Evolutionary conservation across 805 yeast genomes (phyloP).

Genomic region (Saccharomycopsis fodiens): DNA sequence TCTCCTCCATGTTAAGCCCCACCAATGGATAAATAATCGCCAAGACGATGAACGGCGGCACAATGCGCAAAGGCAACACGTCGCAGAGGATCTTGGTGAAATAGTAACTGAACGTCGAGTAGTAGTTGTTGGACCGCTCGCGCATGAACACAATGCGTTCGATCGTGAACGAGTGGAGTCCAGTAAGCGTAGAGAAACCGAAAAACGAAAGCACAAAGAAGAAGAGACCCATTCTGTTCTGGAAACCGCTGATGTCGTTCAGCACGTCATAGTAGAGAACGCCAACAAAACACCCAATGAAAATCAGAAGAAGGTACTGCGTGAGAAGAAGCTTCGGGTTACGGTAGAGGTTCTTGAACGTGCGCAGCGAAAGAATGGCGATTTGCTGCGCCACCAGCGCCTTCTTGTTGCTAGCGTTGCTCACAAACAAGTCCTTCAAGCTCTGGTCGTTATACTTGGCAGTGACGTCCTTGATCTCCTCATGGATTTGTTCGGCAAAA

Average conservation of each 20-base stretch:
- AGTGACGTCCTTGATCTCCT: slow-evolving; percentile 12
- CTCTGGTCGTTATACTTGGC: slow-evolving; percentile 15
- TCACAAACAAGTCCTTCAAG: slow-evolving; percentile 15
- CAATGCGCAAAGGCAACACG: slow-evolving; percentile 79
- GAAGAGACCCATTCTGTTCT: slow-evolving; percentile 87
- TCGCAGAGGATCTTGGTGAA: slow-evolving; percentile 83
- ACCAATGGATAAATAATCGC: slow-evolving; percentile 84
- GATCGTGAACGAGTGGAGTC: slow-evolving; percentile 78
- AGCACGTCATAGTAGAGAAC: slow-evolving; percentile 72
- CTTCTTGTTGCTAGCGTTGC: slow-evolving; percentile 25
- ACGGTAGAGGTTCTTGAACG: slow-evolving; percentile 87
- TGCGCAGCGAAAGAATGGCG: slow-evolving; percentile 69
- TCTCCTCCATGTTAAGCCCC: slow-evolving; percentile 73
- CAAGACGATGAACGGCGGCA: slow-evolving; percentile 83
- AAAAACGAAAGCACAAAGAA: slow-evolving; percentile 86
- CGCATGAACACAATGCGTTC: slow-evolving; percentile 87
- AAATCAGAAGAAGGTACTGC: slow-evolving; percentile 69
- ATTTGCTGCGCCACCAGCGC: slow-evolving; percentile 64
- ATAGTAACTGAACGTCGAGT: slow-evolving; percentile 81
- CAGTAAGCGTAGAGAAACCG: slow-evolving; percentile 91
- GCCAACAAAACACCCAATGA: slow-evolving; percentile 81
- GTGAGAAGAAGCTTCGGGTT: slow-evolving; percentile 85
- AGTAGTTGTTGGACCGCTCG: slow-evolving; percentile 92
- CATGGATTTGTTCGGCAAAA: slow-evolving; percentile 18
- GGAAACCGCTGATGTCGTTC: slow-evolving; percentile 93